phyloP scores from a whole-genome alignment of 371 early-diverging fungal genomes.

The Lichtheimia ramosa region DNA sequence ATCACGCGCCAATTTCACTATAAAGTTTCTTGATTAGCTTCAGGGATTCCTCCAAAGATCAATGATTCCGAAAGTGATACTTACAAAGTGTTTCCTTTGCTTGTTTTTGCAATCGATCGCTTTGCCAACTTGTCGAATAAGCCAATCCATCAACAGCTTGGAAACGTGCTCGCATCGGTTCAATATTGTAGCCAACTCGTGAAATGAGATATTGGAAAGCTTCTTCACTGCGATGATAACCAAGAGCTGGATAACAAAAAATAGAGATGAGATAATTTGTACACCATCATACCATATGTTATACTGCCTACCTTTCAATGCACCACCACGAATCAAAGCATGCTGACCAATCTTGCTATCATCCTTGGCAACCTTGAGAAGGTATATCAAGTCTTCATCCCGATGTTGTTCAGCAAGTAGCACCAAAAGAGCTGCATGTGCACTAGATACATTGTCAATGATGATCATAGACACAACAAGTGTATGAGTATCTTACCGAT shows the following conservation, averaged over 20 bases:
- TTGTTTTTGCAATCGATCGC: conserved; percentile 10
- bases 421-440: conserved; percentile 28
- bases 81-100: conserved; percentile 33
- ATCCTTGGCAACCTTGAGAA: conserved; percentile 40
- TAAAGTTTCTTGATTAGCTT: not conserved
- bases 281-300: not conserved
- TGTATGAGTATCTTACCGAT: conserved; percentile 15
- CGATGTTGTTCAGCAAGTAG: conserved; percentile 46
- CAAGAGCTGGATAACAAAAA: conserved; percentile 28
- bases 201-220: conserved; percentile 41
- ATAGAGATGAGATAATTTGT: not conserved
- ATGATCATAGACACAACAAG: not conserved
- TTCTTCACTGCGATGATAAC: conserved; percentile 39
- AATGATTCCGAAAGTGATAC: not conserved
- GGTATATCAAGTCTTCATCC: conserved; percentile 34
- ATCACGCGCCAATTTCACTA: conserved; percentile 33
- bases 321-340: conserved; percentile 34
- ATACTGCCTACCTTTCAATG: conserved; percentile 28
- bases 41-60: not conserved
- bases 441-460: conserved; percentile 8
- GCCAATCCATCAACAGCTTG: conserved; percentile 28
- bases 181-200: conserved; percentile 26
- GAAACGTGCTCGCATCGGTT: conserved; percentile 32
- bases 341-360: conserved; percentile 39
- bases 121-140: conserved; percentile 40